Conservation (phyloP, 139 green algal species). For the Micromonas pusilla region DNA sequence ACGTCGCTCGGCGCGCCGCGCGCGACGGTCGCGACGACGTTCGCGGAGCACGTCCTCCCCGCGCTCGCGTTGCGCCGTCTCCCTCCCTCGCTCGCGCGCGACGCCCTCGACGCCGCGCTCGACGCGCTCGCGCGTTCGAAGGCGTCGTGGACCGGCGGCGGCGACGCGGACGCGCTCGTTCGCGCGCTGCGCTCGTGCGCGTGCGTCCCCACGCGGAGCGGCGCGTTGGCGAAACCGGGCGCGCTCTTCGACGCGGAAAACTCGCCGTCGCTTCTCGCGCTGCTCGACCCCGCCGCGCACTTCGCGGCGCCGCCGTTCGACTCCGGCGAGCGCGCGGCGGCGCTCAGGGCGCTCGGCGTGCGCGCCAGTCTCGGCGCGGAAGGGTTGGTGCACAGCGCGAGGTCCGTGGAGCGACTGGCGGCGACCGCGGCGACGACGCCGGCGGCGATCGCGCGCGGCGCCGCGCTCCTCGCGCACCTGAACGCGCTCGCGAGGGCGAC, state of each 20-base stretch:
- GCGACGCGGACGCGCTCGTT: conserved; percentile 15
- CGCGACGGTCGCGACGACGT: conserved; percentile 34
- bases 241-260: conserved; percentile 54
- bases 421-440: neutral
- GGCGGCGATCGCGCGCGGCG: neutral
- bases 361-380: conserved; percentile 28
- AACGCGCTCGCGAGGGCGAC: conserved; percentile 22
- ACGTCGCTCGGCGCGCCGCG: conserved; percentile 41
- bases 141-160: neutral
- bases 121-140: neutral
- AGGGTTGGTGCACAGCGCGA: conserved; percentile 46
- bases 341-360: conserved; percentile 49
- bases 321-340: conserved; percentile 39
- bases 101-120: neutral
- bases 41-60: conserved; percentile 39
- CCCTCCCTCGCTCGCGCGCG: neutral
- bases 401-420: conserved; percentile 31
- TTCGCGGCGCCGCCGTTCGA: conserved; percentile 47
- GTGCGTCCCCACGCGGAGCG: conserved; percentile 27
- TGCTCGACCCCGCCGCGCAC: conserved; percentile 43
- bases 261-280: conserved; percentile 27
- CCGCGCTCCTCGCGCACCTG: conserved; percentile 44
- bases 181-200: neutral
- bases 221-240: conserved; percentile 1
- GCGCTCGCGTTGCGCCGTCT: neutral